Base-by-base conservation (phyloP, 192 early-diverging fungal species). In the Irineochytrium annulatum region DNA sequence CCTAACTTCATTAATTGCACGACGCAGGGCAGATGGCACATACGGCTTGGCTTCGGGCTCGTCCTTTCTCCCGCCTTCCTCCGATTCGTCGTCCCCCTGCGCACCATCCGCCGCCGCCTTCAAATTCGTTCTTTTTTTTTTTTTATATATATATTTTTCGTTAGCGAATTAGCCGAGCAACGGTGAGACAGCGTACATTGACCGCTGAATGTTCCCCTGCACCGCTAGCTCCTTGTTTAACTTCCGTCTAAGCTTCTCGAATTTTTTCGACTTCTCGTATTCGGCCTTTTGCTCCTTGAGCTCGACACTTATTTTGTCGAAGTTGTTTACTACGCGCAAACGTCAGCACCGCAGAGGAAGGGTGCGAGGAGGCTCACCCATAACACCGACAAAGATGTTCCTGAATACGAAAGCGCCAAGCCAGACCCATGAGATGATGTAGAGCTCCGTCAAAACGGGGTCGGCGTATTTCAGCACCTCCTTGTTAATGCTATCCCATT, bases 371-470 rank as follows among this genome's bases (percentile, higher is more conserved):
- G 11, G 19, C 60, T 41, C 41, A 65, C 63, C 70, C 73, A 78
- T 73, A 27, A 78, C 74, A 43, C 77, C 77, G 22, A 78, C 64
- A 58, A 78, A 76, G 22, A 78, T 62, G 52, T 78, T 76, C 51
- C 71, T 45, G 35, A 78, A 78, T 34, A 78, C 72, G 39, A 78
- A 78, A 1, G 73, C 73, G 32, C 77, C 77, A 29, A 78, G 53
- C 33, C 67, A 78, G 14, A 70, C 62, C 77, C 77, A 78, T 2
- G 58, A 45, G 11, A 78, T 55, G 32, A 78, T 66, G 48, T 62
- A 78, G 16, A 76, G 31, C 17, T 57, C 33, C 2, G 74, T 39
- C 30, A 57, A 62, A 16, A 62, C 43, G 17, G 77, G 63, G 34
- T 78, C 64, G 3, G 65, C 19, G 13, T 62, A 34, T 14, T 45